Conservation (phyloP, 352 stramenopile species). For the Globisporangium spiculum region DNA sequence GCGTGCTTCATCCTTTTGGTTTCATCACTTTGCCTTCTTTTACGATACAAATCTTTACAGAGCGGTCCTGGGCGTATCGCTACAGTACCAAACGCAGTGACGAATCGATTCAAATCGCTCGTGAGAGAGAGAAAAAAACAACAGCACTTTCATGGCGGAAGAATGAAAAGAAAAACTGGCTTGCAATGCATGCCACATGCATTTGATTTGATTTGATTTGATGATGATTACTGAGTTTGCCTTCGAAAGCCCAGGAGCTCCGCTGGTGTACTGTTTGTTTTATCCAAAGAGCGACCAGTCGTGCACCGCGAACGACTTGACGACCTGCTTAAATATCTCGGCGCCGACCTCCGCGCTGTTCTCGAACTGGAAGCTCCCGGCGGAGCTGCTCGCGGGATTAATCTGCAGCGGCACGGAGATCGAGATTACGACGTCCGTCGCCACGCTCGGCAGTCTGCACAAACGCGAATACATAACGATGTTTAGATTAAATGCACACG, state of each 20-base stretch:
- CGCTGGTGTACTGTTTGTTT: not conserved
- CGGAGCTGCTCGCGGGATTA: constrained; percentile 64
- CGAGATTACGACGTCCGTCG: constrained; percentile 81
- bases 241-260: not conserved
- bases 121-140: not conserved
- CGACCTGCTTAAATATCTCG: constrained; percentile 70
- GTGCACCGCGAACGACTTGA: constrained; percentile 61
- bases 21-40: not conserved
- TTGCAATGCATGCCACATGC: not conserved
- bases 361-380: constrained; percentile 57
- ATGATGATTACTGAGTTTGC: not conserved
- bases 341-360: constrained; percentile 66
- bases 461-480: not conserved
- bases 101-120: not conserved
- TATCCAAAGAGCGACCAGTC: constrained; percentile 69
- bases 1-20: not conserved
- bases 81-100: not conserved
- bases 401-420: constrained; percentile 76
- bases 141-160: not conserved
- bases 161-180: not conserved
- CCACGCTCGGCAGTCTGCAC: constrained; percentile 54
- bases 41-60: not conserved
- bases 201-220: not conserved
- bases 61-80: not conserved
- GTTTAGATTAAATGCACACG: not conserved